phyloP scores from a whole-genome alignment of 495 filamentous ascomycete species.

The Tuber calosporum region DNA sequence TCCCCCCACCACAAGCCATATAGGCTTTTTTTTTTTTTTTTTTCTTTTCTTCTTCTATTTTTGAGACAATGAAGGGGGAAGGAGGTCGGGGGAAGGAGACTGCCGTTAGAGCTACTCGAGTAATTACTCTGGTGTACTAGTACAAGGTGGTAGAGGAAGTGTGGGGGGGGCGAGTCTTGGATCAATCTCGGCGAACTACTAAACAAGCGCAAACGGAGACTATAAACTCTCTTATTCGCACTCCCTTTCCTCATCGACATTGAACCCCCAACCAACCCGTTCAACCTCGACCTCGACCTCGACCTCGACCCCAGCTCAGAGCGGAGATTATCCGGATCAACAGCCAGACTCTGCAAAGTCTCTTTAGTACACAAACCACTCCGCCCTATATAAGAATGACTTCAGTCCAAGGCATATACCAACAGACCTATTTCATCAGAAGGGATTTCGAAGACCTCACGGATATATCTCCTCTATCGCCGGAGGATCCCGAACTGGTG shows the following conservation, averaged over 20 bases:
- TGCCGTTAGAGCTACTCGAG: too few species aligned
- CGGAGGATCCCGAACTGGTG: conserved; percentile 30
- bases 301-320: not conserved
- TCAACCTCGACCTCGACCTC: not conserved
- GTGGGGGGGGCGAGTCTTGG: not conserved
- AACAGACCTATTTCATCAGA: conserved; percentile 15
- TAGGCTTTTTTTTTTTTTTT: not conserved
- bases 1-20: not conserved
- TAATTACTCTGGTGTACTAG: too few species aligned
- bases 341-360: conserved; percentile 7
- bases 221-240: not conserved
- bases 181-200: not conserved
- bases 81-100: not conserved
- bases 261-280: not conserved
- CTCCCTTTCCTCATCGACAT: not conserved
- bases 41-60: too few species aligned
- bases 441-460: conserved; percentile 21
- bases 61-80: not conserved
- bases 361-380: conserved; percentile 7
- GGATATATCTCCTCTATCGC: conserved; percentile 13
- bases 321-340: conserved; percentile 7
- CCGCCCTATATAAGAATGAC: conserved; percentile 11
- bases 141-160: not conserved
- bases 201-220: not conserved
- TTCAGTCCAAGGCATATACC: conserved; percentile 19